These are phyloP conservation scores for Apiotrichum sp. DNA, from an alignment of 1,284 basidiomycete genomes.

Conservation along the genomic window DNA sequence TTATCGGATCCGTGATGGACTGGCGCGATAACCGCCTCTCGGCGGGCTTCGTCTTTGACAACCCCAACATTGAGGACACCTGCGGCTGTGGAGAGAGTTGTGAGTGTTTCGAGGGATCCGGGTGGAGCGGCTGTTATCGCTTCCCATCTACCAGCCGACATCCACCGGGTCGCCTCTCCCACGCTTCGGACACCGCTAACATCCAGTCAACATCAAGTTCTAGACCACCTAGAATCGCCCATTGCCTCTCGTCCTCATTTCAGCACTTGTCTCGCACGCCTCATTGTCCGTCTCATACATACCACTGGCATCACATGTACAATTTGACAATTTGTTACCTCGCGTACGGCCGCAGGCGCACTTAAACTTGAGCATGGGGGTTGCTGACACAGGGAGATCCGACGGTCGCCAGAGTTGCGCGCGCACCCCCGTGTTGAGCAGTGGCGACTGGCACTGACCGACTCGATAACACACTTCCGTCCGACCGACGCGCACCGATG, in stretches of 20 bases:
- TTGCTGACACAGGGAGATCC: no score
- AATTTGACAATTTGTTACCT: background rate
- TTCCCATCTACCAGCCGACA: background rate
- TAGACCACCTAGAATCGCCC: background rate
- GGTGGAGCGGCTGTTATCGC: background rate
- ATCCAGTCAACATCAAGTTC: constrained; percentile 10
- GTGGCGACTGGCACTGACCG: no score
- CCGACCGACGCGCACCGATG: no score
- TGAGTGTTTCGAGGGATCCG: background rate
- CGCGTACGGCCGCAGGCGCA: no score
- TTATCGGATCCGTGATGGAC: constrained; percentile 98
- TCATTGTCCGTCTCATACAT: constrained; percentile 2
- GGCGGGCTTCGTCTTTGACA: constrained; percentile 45
- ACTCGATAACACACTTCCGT: no score
- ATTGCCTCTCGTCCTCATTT: no score
- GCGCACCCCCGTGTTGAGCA: no score
- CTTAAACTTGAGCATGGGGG: no score
- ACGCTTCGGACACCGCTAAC: no score
- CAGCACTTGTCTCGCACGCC: background rate
- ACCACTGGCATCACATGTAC: constrained; percentile 10
- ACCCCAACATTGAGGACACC: constrained; percentile 44
- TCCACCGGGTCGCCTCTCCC: no score
- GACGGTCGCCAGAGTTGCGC: no score
- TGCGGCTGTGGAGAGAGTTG: constrained; percentile 45
- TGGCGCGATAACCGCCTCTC: constrained; percentile 90